phyloP scores from a whole-genome alignment of 2,329 filamentous ascomycete genomes.

The Zymoseptoria tritici region DNA sequence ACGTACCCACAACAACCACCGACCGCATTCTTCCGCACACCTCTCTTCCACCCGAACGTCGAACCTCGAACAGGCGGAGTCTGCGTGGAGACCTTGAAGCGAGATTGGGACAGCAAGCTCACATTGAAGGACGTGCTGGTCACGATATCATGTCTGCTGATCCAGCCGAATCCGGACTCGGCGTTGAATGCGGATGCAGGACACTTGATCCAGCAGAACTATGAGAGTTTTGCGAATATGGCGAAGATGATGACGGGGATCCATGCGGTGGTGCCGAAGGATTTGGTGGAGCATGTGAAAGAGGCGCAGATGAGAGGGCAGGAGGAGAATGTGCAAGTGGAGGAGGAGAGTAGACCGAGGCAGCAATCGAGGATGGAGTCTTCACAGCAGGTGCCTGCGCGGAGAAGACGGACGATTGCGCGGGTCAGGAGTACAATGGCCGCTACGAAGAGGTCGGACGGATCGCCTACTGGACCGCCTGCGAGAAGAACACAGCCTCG shows the following conservation, averaged over 20 bases:
- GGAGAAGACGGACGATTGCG: conserved; percentile 23
- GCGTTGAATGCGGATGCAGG: conserved; percentile 56
- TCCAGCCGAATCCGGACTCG: conserved; percentile 58
- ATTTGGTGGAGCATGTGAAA: conserved; percentile 38
- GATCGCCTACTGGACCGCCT: conserved; percentile 20
- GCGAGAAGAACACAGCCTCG: conserved; percentile 9
- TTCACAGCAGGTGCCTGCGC: conserved; percentile 16
- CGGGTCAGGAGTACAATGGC: conserved; percentile 15
- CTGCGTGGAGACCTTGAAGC: conserved; percentile 58
- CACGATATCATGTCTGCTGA: conserved; percentile 55
- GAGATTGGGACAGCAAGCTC: conserved; percentile 53
- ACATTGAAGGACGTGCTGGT: conserved; percentile 53
- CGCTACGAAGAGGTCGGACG: conserved; percentile 14
- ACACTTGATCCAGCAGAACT: conserved; percentile 52
- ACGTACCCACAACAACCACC: conserved; percentile 48
- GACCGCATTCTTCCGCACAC: conserved; percentile 53
- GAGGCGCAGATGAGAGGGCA: conserved; percentile 49
- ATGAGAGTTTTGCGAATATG: conserved; percentile 48
- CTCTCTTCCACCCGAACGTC: conserved; percentile 59
- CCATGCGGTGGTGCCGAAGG: conserved; percentile 48
- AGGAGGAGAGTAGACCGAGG: conserved; percentile 6
- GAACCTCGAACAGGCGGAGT: conserved; percentile 55
- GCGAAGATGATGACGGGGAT: conserved; percentile 57
- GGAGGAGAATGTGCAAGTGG: conserved; percentile 16
- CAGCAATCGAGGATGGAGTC: conserved; percentile 11